phyloP scores from a whole-genome alignment of 179 eudicot genomes.

The Drosera spatulata region DNA sequence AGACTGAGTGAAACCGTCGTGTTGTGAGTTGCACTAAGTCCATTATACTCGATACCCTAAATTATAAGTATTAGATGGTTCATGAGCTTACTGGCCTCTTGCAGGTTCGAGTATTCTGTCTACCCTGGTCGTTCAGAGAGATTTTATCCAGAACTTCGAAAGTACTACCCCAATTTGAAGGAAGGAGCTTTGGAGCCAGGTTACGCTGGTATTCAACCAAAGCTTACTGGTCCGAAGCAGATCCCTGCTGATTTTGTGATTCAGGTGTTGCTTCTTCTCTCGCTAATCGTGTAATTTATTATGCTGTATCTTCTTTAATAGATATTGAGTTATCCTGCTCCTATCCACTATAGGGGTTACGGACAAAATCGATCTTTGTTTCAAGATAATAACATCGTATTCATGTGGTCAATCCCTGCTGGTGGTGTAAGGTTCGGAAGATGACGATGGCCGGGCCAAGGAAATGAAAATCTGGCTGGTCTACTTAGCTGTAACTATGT shows the following conservation, averaged over 20 bases:
- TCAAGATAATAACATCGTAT: no score
- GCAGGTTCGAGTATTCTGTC: conserved; percentile 48
- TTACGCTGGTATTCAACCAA: conserved; percentile 42
- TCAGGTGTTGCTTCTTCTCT: conserved; percentile 19
- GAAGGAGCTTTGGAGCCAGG: conserved; percentile 45
- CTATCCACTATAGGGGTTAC: no score
- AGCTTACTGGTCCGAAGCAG: conserved; percentile 40
- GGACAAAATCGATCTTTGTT: no score
- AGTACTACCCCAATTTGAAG: conserved; percentile 37
- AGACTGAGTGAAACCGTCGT: no score
- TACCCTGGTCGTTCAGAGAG: conserved; percentile 20
- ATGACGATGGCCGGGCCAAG: no score
- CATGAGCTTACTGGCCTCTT: not conserved
- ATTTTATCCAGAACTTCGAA: conserved; percentile 39
- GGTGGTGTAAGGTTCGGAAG: no score
- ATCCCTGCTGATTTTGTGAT: conserved; percentile 33
- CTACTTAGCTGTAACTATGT: no score
- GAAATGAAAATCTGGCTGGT: no score
- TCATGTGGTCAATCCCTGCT: no score
- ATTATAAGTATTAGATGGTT: not conserved
- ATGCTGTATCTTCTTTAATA: not conserved
- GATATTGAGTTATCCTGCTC: no score
- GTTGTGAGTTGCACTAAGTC: no score
- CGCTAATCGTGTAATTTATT: not conserved
- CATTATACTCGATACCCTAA: no score